These are phyloP conservation scores for Pezicula carpinea DNA, from an alignment of 2,329 filamentous ascomycete genomes.

Conservation along the genomic window DNA sequence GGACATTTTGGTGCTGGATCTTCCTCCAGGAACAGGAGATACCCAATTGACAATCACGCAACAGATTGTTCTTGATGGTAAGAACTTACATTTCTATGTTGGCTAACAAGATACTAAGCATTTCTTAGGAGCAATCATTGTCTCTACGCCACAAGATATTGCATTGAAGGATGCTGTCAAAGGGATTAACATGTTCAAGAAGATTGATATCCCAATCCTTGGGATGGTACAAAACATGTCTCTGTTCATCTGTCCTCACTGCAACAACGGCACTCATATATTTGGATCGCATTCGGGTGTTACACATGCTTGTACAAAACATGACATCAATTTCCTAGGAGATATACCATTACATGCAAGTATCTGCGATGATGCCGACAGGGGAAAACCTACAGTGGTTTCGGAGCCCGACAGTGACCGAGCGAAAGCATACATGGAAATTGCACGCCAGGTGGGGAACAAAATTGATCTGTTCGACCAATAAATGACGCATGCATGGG, in stretches of 20 bases:
- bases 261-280: conserved; percentile 67
- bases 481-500: not conserved
- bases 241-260: conserved; percentile 75
- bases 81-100: conserved; percentile 19
- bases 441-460: conserved; percentile 52
- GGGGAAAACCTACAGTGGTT: conserved; percentile 85
- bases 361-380: conserved; percentile 84
- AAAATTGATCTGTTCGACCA: conserved; percentile 20
- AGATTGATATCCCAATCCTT: conserved; percentile 67
- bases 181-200: conserved; percentile 89
- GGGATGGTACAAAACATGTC: conserved; percentile 94
- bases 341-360: conserved; percentile 83
- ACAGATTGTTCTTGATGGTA: conserved; percentile 82
- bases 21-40: conserved; percentile 93
- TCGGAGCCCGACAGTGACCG: conserved; percentile 74
- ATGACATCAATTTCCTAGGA: conserved; percentile 75
- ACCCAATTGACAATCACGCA: conserved; percentile 96
- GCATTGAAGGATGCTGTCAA: conserved; percentile 88
- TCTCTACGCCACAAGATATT: conserved; percentile 91
- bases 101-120: not conserved
- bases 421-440: conserved; percentile 64
- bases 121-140: conserved; percentile 65
- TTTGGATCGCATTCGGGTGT: conserved; percentile 68
- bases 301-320: conserved; percentile 61
- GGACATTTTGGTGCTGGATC: conserved; percentile 82